Base-by-base conservation (phyloP, 805 yeast species). In the Saturnispora serradocipensis region DNA sequence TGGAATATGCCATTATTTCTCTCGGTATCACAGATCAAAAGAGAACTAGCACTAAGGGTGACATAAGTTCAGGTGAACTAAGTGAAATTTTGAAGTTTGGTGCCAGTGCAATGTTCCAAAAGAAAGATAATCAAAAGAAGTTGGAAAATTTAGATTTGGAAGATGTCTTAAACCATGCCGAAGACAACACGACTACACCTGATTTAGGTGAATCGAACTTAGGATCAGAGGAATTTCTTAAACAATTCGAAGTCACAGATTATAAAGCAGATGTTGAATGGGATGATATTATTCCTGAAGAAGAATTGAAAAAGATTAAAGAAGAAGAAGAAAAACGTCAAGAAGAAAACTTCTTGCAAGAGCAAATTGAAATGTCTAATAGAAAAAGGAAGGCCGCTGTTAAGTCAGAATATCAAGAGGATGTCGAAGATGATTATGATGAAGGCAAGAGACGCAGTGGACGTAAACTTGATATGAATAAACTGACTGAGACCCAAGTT, bases 241-340 rank as follows among this genome's bases (percentile, higher is more conserved):
- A 82, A 63, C 99, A 93, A 69, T 93, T 93, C 66, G 99, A 93
- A 69, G 99, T 93, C 49, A 93, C 99, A 0, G 99, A 93, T 66
- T 95, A 90, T 67, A 93, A 93, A 71, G 98, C 99, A 0, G 97
- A 91, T 67, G 89, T 91, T 55, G 95, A 89, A 57, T 93, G 99
- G 99, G 98, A 93, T 71, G 99, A 93, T 67, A 93, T 93, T 59
- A 93, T 93, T 61, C 99, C 99, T 0, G 90, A 88, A 57, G 96
- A 87, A 44, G 99, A 93, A 67, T 74, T 95, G 56, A 77, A 81
- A 54, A 88, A 86, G 65, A 75, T 93, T 60, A 93, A 93, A 65
- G 96, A 86, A 57, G 96, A 89, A 51, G 99, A 93, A 65, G 83
- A 85, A 73, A 84, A 82, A 65, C 77, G 86, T 48, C 78, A 83